A percentile compares a stretch with the other conserved stretches of the same genome.
Evolutionary conservation across 2,329 filamentous ascomycete species (phyloP).

Genomic region (Periconia digitata): DNA sequence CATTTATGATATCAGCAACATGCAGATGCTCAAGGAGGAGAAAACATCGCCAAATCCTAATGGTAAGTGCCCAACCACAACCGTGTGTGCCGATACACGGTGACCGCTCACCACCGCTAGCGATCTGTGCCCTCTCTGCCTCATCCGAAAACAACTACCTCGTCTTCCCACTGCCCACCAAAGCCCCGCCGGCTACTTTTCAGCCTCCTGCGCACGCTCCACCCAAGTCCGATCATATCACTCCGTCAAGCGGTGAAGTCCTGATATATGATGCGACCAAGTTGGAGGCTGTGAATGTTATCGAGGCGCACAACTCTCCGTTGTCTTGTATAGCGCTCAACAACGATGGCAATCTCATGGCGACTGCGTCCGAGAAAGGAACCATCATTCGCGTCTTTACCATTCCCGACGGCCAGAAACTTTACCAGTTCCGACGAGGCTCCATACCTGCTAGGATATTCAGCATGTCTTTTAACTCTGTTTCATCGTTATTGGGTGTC

Average conservation of each 20-base stretch:
- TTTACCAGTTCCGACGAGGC: conserved; percentile 93
- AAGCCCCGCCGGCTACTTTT: conserved; percentile 55
- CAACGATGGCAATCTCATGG: conserved; percentile 85
- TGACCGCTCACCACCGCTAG: conserved; percentile 45
- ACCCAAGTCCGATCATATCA: conserved; percentile 71
- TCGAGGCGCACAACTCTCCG: conserved; percentile 91
- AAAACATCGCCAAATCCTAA: conserved; percentile 90
- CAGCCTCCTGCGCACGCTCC: conserved; percentile 78
- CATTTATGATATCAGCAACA: conserved; percentile 97
- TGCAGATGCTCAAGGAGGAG: conserved; percentile 91
- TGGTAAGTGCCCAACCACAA: conserved; percentile 45
- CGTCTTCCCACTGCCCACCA: conserved; percentile 83
- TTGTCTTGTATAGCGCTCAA: conserved; percentile 90
- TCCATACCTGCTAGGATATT: conserved; percentile 96
- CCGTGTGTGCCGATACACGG: conserved; percentile 15
- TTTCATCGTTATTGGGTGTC: conserved; percentile 88
- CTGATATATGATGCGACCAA: conserved; percentile 89
- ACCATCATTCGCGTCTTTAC: conserved; percentile 97
- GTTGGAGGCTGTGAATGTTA: conserved; percentile 89
- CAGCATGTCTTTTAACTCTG: conserved; percentile 98
- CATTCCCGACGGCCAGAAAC: conserved; percentile 84
- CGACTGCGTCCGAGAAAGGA: conserved; percentile 94
- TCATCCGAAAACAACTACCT: conserved; percentile 96
- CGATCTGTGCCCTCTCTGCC: conserved; percentile 88
- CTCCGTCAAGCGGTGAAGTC: conserved; percentile 87